phyloP scores from a whole-genome alignment of 164 flowering plant species.

The Malania oleifera region DNA sequence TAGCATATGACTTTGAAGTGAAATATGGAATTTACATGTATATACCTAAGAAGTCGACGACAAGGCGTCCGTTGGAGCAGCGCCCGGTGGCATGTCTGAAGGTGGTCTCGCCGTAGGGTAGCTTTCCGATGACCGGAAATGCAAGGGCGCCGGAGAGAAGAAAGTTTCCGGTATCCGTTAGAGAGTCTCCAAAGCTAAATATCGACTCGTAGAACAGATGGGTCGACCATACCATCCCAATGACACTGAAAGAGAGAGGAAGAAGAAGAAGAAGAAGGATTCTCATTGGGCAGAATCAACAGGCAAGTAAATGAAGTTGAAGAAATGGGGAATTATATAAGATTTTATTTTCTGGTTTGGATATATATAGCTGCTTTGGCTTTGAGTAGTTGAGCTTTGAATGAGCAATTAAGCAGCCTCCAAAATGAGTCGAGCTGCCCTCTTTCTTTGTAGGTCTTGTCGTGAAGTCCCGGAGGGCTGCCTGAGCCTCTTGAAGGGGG shows the following conservation, averaged over 20 bases:
- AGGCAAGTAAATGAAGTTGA: too few species aligned
- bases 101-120: constrained; percentile 54
- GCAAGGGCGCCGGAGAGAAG: constrained; percentile 26
- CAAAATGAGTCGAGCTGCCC: too few species aligned
- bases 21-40: background rate
- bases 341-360: too few species aligned
- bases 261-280: background rate
- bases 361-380: too few species aligned
- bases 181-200: constrained; percentile 55
- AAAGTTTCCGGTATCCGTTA: constrained; percentile 55
- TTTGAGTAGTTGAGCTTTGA: too few species aligned
- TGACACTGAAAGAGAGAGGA: constrained; percentile 5
- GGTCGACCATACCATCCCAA: background rate
- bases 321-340: too few species aligned
- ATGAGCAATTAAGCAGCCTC: too few species aligned
- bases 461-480: too few species aligned
- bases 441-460: too few species aligned
- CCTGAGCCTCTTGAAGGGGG: too few species aligned
- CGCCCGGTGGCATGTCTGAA: constrained; percentile 46
- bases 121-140: constrained; percentile 27
- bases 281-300: background rate
- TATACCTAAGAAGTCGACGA: constrained; percentile 56
- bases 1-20: too few species aligned
- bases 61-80: constrained; percentile 52
- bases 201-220: constrained; percentile 30